These are phyloP conservation scores for Wallacemonas sp. DNA, from an alignment of 208 protist genomes.

Conservation along the genomic window DNA sequence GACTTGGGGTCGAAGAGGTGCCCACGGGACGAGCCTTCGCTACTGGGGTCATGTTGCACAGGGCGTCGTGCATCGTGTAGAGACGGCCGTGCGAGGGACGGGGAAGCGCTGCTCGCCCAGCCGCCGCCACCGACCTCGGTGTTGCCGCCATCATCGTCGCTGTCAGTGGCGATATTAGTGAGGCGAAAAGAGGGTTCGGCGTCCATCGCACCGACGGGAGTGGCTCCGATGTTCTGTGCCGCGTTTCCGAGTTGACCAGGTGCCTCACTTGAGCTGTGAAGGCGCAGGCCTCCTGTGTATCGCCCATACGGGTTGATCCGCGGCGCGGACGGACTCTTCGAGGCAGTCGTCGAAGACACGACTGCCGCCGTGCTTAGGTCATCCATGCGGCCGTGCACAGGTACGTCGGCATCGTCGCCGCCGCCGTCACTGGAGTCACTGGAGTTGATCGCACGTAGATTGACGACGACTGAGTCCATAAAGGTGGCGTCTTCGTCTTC, in stretches of 20 bases:
- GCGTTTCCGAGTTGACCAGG: too few species aligned
- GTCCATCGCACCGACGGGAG: too few species aligned
- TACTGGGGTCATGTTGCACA: background rate
- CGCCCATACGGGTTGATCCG: constrained; percentile 24
- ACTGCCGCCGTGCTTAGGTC: background rate
- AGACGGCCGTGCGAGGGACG: background rate
- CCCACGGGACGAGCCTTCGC: background rate
- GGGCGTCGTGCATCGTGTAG: background rate
- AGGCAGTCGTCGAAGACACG: constrained; percentile 15
- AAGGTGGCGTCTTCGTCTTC: constrained; percentile 5
- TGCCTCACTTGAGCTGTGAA: too few species aligned
- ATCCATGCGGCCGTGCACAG: background rate
- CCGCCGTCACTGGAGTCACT: background rate
- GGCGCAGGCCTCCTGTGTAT: background rate
- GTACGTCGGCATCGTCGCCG: background rate
- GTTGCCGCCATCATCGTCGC: background rate
- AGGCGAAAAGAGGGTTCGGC: background rate
- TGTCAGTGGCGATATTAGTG: background rate
- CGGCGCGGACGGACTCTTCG: constrained; percentile 31
- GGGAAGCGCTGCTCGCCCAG: background rate
- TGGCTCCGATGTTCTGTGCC: too few species aligned
- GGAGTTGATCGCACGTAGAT: background rate
- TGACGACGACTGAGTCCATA: constrained; percentile 4
- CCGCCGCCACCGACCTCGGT: background rate
- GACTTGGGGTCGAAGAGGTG: background rate